Evolutionary conservation across 1,284 basidiomycete genomes (phyloP), one percentile per base, ranked within the genome.

Genomic region (Ceratobasidium sp.): DNA sequence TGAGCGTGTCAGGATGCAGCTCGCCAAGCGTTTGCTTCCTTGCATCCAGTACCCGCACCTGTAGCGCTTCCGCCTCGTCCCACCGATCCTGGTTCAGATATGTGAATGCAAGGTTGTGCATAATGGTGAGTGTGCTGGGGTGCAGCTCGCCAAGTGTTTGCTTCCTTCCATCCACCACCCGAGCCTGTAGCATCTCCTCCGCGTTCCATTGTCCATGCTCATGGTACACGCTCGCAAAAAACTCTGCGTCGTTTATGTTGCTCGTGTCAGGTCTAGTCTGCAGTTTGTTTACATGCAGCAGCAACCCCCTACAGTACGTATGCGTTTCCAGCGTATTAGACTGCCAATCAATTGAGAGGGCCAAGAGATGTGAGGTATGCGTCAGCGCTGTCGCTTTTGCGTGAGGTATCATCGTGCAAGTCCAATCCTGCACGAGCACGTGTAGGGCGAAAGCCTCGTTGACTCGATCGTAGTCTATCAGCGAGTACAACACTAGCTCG

Each of bases 401-500:
- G 39, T 40, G 13, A 3, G 56, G 10, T 63, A 63, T 63, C 12
- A 63, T 70, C 26, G 40, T 69, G n/a, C 23, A 40, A 12, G 42
- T 46, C 66, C 55, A 77, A 13, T 26, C 28, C 13, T 69, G 40
- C 1, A 69, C 46, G 4, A 70, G 40, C 7, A 33, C 40, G 40
- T 70, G 64, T 20, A 77, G 9, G 2, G 44, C 13, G 66, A 53
- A 68, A 9, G 66, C 28, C 46, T 53, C 15, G 26, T 68, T 68
- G 1, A 53, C 26, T 33, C 66, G 66, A 49, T 68, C 66, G 28
- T 68, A 53, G n/a, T 10, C 10, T 7, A 68, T 28, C n/a, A n/a
- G n/a, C n/a, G n/a, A n/a, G n/a, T n/a, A n/a, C n/a, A n/a, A n/a
- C n/a, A 33, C 3, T 10, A 68, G 20, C 49, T 68, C 66, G 12